Evolutionary conservation across 768 basidiomycete species (phyloP).

Genomic region (Boletus tylopilopsis): DNA sequence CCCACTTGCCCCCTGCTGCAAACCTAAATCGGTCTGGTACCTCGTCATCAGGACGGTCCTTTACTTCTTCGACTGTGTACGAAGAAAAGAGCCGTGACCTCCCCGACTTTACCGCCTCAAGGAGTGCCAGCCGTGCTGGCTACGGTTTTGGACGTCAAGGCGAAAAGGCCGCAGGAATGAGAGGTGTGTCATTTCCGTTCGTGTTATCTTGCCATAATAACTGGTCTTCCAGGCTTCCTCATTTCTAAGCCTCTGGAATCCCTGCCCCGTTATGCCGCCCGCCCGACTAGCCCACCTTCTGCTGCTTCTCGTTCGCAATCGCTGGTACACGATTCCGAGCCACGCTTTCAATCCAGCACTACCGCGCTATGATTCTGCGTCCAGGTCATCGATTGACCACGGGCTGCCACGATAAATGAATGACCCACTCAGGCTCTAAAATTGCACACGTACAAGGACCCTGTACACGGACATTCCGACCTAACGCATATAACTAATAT

Average conservation of each 20-base stretch:
- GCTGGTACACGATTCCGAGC: constrained; percentile 12
- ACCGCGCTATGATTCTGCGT: constrained; percentile 24
- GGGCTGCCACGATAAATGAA: constrained; percentile 18
- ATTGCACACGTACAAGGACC: constrained; percentile 15
- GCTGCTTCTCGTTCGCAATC: constrained; percentile 22
- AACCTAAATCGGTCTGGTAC: constrained; percentile 25
- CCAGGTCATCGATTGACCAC: constrained; percentile 18
- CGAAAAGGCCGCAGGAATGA: constrained; percentile 65
- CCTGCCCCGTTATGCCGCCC: constrained; percentile 54
- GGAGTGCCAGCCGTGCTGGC: constrained; percentile 40
- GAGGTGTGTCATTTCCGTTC: constrained; percentile 35
- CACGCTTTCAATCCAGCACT: constrained; percentile 26
- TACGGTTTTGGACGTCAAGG: constrained; percentile 81
- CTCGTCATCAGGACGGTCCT: constrained; percentile 22
- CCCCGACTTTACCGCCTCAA: constrained; percentile 19
- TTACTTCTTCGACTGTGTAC: constrained; percentile 26
- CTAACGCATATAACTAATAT: constrained; percentile 4
- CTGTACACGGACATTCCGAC: constrained; percentile 11
- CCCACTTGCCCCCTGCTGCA: constrained; percentile 30
- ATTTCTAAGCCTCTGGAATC: constrained; percentile 61
- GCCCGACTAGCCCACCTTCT: constrained; percentile 28
- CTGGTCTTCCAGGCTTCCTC: constrained; percentile 40
- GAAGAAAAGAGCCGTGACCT: constrained; percentile 26
- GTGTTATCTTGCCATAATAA: constrained; percentile 5
- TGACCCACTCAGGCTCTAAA: constrained; percentile 10